Percentiles rank a stretch among this genome's conserved stretches.
phyloP scores from a whole-genome alignment of 164 flowering plant species.

The Magnolia officinalis region DNA sequence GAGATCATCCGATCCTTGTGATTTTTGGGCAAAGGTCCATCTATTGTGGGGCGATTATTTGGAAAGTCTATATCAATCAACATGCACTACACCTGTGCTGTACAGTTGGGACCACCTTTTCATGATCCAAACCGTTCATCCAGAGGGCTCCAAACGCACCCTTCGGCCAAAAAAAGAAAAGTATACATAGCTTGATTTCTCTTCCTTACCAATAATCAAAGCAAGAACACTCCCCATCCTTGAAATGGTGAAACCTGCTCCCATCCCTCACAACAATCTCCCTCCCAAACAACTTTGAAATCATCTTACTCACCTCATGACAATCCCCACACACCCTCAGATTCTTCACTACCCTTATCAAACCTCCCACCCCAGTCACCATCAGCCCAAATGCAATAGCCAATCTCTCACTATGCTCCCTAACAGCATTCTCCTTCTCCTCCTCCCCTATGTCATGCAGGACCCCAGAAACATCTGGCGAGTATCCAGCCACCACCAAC shows the following conservation, averaged over 20 bases:
- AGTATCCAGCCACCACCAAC: conserved; percentile 43
- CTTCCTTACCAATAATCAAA: conserved; percentile 43
- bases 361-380: conserved; percentile 43
- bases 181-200: no score
- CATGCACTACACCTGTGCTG: no score
- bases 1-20: no score
- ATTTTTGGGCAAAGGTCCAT: no score
- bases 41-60: no score
- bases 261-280: conserved; percentile 62
- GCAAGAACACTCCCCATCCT: conserved; percentile 48
- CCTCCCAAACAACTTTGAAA: conserved; percentile 47
- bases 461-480: conserved; percentile 41
- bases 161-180: no score
- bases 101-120: no score
- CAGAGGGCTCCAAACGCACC: no score
- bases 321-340: conserved; percentile 66
- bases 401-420: conserved; percentile 70
- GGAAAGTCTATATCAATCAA: no score
- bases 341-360: conserved; percentile 55
- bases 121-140: no score
- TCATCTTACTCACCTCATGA: conserved; percentile 60
- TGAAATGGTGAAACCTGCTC: conserved; percentile 57
- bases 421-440: conserved; percentile 45
- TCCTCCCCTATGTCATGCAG: conserved; percentile 47
- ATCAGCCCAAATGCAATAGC: conserved; percentile 69